Conservation (phyloP, 257 asterid genomes). For the Rubia yunnanensis region DNA sequence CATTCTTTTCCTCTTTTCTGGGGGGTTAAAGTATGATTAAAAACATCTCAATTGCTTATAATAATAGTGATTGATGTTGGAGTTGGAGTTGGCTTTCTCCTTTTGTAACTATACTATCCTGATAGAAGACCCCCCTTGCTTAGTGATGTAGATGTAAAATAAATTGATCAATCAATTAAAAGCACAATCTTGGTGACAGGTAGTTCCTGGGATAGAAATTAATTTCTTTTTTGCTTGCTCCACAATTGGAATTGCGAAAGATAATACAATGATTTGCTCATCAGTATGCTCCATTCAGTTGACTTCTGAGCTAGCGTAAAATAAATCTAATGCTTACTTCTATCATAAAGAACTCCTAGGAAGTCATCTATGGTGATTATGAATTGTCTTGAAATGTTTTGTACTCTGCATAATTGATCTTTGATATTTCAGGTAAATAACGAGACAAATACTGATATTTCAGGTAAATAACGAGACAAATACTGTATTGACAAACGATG, state of each 20-base stretch:
- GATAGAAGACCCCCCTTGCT: too few relatives aligned
- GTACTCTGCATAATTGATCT: constrained; percentile 1
- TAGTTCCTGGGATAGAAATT: not conserved
- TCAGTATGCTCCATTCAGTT: not conserved
- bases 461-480: constrained; percentile 71
- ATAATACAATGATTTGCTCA: not conserved
- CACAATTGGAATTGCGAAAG: not conserved
- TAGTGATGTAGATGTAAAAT: not conserved
- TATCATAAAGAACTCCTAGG: not conserved
- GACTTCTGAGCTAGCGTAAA: not conserved
- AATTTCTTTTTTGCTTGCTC: not conserved
- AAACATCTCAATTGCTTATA: not conserved
- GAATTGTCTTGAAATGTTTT: not conserved
- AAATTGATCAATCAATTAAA: not conserved
- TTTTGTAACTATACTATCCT: too few relatives aligned
- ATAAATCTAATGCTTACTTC: not conserved
- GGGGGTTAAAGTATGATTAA: not conserved
- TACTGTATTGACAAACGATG: constrained; percentile 67
- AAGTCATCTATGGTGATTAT: not conserved
- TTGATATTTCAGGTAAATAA: constrained; percentile 57
- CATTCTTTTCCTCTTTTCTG: not conserved
- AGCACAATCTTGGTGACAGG: not conserved
- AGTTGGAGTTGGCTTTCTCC: too few relatives aligned
- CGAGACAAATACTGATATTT: constrained; percentile 34
- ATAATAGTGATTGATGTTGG: too few relatives aligned